A percentile compares a stretch with the other conserved stretches of the same genome.
Conservation (phyloP, 768 basidiomycete species). For the Gymnopilus junonius region DNA sequence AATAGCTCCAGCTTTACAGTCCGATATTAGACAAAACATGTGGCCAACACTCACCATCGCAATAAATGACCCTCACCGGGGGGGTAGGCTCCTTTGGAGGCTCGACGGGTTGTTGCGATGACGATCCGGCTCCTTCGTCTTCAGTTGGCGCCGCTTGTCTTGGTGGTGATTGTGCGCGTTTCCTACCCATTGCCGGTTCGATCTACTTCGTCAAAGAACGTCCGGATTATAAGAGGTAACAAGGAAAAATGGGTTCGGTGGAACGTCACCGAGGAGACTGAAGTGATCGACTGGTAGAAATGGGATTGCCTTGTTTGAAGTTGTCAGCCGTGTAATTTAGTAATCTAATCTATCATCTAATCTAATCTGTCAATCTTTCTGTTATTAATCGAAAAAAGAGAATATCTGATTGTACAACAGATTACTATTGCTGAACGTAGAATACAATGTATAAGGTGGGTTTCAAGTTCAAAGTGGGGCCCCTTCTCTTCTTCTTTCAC, state of each 20-base stretch:
- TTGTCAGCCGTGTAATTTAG: no score
- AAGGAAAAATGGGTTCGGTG: neutral
- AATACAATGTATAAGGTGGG: neutral
- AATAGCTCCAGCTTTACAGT: conserved; percentile 1
- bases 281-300: neutral
- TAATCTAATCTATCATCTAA: conserved; percentile 13
- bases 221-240: neutral
- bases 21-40: conserved; percentile 1
- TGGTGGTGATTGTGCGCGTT: conserved; percentile 30
- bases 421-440: neutral
- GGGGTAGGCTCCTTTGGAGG: conserved; percentile 52
- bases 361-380: conserved; percentile 16
- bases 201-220: neutral
- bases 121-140: conserved; percentile 23
- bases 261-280: neutral
- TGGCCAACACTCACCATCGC: conserved; percentile 48
- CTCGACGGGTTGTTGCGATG: conserved; percentile 30
- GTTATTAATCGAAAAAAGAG: no score
- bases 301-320: no score
- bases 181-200: conserved; percentile 23
- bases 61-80: conserved; percentile 68
- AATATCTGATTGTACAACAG: neutral
- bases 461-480: neutral
- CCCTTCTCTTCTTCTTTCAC: neutral
- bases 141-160: conserved; percentile 30